Evolutionary conservation across 208 protist species (phyloP).

Genomic region (Leishmania braziliensis): DNA sequence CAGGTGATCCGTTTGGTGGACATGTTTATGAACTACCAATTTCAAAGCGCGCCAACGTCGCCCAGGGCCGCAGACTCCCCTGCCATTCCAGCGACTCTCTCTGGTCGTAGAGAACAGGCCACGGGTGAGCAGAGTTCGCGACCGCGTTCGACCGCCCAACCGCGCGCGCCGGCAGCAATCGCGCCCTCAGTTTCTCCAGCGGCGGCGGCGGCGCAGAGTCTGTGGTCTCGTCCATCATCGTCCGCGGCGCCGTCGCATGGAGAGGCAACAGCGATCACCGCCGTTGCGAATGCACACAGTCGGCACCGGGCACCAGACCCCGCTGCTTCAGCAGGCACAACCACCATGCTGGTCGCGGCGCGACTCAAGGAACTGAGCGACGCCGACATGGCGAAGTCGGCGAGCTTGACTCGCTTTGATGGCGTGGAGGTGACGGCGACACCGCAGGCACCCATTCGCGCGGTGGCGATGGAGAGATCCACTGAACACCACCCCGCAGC

Average conservation of each 20-base stretch:
- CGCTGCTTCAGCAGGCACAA: not conserved
- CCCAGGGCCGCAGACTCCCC: not conserved
- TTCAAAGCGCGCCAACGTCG: constrained; percentile 15
- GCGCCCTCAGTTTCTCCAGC: not conserved
- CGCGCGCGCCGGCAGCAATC: not conserved
- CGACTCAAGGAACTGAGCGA: not conserved
- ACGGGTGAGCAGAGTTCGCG: not conserved
- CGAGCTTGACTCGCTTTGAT: not conserved
- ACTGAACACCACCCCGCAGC: not conserved
- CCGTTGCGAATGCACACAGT: not conserved
- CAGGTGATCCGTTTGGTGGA: constrained; percentile 75
- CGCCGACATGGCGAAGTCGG: not conserved
- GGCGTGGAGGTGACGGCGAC: not conserved
- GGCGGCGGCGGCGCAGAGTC: no score
- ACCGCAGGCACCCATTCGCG: not conserved
- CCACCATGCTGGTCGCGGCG: not conserved
- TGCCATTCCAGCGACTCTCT: not conserved
- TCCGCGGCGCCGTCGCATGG: no score
- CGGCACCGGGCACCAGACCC: not conserved
- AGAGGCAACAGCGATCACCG: no score
- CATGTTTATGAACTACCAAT: constrained; percentile 84
- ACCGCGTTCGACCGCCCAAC: not conserved
- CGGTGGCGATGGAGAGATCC: not conserved
- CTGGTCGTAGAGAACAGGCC: not conserved
- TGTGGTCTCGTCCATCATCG: no score